Percentiles rank a stretch among this genome's conserved stretches.
Conservation (phyloP, 108 stramenopile genomes). For the Epipyxis sp. region DNA sequence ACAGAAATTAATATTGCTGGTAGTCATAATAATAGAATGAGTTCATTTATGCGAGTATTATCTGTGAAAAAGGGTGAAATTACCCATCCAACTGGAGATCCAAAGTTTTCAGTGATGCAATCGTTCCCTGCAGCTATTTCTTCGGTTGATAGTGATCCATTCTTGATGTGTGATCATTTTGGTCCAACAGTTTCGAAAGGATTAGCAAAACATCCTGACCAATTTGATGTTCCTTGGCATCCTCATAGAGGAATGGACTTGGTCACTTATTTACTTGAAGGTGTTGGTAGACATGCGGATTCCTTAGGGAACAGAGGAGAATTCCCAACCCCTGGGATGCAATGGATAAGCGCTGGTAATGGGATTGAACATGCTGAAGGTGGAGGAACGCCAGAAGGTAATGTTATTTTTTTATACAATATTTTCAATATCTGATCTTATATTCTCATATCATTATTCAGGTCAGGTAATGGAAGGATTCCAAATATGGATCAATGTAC, state of each 20-base stretch:
- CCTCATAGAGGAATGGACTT: slow-evolving; percentile 64
- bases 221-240: slow-evolving; percentile 62
- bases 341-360: slow-evolving; percentile 61
- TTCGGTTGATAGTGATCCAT: slow-evolving; percentile 58
- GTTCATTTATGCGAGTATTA: no score
- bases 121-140: slow-evolving; percentile 56
- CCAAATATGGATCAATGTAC: slow-evolving; percentile 27
- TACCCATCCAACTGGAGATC: slow-evolving; percentile 10
- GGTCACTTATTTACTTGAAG: slow-evolving; percentile 48
- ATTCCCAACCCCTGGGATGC: slow-evolving; percentile 59
- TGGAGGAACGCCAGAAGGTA: slow-evolving; percentile 41
- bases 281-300: slow-evolving; percentile 58
- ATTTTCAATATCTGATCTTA: no score
- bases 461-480: neutral
- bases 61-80: no score
- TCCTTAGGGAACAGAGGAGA: slow-evolving; percentile 59
- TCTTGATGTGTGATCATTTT: slow-evolving; percentile 68
- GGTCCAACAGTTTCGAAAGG: slow-evolving; percentile 36
- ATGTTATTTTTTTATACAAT: no score
- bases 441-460: no score
- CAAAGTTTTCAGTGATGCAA: slow-evolving; percentile 51
- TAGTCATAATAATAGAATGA: no score
- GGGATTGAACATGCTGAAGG: slow-evolving; percentile 64
- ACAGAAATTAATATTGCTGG: no score
- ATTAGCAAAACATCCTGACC: slow-evolving; percentile 33